Conservation (phyloP, 495 filamentous ascomycete species). For the Penicillium herquei region DNA sequence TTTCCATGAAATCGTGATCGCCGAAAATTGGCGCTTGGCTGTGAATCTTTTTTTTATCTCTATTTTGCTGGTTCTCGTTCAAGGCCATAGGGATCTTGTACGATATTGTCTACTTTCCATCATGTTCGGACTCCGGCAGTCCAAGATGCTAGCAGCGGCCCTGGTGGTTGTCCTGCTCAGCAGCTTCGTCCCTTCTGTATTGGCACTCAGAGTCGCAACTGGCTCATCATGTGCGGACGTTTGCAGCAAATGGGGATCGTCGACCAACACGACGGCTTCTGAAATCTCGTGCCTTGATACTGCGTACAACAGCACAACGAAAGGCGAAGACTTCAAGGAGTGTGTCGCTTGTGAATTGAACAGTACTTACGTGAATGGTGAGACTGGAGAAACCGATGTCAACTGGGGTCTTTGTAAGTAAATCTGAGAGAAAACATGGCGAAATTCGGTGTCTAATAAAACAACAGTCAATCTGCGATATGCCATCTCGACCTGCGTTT, state of each 20-base stretch:
- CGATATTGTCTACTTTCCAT: conserved; percentile 6
- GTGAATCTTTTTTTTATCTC: not conserved
- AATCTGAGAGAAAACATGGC: not conserved
- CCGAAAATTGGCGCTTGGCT: conserved; percentile 13
- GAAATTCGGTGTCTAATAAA: conserved; percentile 1
- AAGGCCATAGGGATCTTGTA: conserved; percentile 5
- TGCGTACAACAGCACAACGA: conserved; percentile 39
- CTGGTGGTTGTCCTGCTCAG: conserved; percentile 18
- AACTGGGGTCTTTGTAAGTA: conserved; percentile 61
- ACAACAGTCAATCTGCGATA: conserved; percentile 50
- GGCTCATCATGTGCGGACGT: conserved; percentile 53
- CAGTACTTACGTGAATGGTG: conserved; percentile 49
- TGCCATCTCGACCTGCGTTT: conserved; percentile 46
- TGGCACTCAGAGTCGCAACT: conserved; percentile 35
- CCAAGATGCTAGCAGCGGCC: conserved; percentile 9
- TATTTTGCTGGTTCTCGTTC: conserved; percentile 5
- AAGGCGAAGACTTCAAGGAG: conserved; percentile 52
- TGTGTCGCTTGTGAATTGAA: conserved; percentile 59
- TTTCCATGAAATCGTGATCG: conserved; percentile 25
- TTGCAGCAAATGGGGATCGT: conserved; percentile 38
- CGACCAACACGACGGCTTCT: conserved; percentile 43
- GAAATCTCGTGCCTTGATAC: conserved; percentile 57
- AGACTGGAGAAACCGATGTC: conserved; percentile 52
- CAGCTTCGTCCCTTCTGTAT: conserved; percentile 19
- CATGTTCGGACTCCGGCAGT: conserved; percentile 16